Evolutionary conservation across 2,329 filamentous ascomycete species (phyloP), one percentile per base, ranked within the genome.

Genomic region (Penicillium sp.): DNA sequence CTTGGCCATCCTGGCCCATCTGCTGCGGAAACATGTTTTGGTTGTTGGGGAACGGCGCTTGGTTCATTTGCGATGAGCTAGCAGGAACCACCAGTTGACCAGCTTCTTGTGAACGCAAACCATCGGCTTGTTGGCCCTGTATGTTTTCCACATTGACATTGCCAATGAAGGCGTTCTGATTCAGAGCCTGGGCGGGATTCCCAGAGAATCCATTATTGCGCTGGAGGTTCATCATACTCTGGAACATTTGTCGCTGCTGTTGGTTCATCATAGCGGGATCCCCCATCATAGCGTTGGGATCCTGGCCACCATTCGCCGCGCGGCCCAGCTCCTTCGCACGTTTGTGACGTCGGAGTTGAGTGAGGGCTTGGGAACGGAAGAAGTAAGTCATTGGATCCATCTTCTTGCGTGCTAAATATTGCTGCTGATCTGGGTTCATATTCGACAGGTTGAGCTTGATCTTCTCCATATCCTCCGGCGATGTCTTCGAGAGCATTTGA

Each of bases 51-150:
- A 75, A 73, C n/a, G 69, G 69, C 17, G 66, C 64, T 39, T 74
- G 71, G 37, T 71, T 68, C 58, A 77, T 79, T 54, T 77, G 75
- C 46, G 81, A 81, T 61, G 80, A 83, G 67, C 82, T 87, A 6
- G 83, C 84, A 8, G 84, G 84, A 3, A 87, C 84, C n/a, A 86
- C 84, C 34, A 81, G 72, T 55, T 84, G 81, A 7, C 84, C 84
- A 42, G 80, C 80, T 66, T 85, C 81, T 61, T 84, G 81, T 13
- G 80, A 79, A 46, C 83, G 81, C 58, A 85, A 68, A n/a, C 82
- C 83, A 56, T 84, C 83, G 33, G 79, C 80, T 68, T 86, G 84
- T 59, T 85, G 83, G 23, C 79, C 80, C 50, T 83, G 75, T 32
- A 85, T 78, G 36, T 83, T 80, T 49, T 81, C 79, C 56, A 85